These are phyloP conservation scores for Musa acuminata DNA, from an alignment of 176 grass and related monocot species.

Conservation along the genomic window DNA sequence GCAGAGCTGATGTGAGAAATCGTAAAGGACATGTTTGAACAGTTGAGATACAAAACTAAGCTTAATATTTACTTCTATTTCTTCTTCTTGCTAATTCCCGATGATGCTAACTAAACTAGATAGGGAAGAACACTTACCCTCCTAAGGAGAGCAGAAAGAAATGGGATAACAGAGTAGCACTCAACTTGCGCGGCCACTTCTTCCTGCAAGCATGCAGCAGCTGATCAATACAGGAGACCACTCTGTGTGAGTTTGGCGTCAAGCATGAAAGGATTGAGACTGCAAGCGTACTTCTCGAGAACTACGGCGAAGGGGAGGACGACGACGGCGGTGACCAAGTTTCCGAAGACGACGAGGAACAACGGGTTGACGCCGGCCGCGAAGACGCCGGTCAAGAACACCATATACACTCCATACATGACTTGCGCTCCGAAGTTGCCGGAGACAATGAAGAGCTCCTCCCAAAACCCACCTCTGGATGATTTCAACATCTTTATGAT, in stretches of 20 bases:
- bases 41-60: too few species aligned
- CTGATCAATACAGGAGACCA: not conserved
- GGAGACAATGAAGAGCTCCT: conserved; percentile 28
- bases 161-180: conserved; percentile 20
- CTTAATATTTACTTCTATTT: too few species aligned
- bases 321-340: conserved; percentile 25
- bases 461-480: not conserved
- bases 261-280: not conserved
- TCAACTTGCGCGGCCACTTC: conserved; percentile 35
- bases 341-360: conserved; percentile 38
- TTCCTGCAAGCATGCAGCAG: conserved; percentile 23
- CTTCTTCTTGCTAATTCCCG: too few species aligned
- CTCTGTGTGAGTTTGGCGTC: not conserved
- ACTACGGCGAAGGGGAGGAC: conserved; percentile 36
- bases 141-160: conserved; percentile 33
- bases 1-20: too few species aligned
- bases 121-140: conserved; percentile 30
- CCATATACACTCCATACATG: conserved; percentile 33
- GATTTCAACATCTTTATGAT: not conserved
- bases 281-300: conserved; percentile 28
- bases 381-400: conserved; percentile 40
- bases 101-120: not conserved
- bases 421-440: conserved; percentile 41
- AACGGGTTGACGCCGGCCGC: conserved; percentile 31
- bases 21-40: too few species aligned